Conservation (phyloP, 1,284 basidiomycete genomes). For the Golubevia pallescens region DNA sequence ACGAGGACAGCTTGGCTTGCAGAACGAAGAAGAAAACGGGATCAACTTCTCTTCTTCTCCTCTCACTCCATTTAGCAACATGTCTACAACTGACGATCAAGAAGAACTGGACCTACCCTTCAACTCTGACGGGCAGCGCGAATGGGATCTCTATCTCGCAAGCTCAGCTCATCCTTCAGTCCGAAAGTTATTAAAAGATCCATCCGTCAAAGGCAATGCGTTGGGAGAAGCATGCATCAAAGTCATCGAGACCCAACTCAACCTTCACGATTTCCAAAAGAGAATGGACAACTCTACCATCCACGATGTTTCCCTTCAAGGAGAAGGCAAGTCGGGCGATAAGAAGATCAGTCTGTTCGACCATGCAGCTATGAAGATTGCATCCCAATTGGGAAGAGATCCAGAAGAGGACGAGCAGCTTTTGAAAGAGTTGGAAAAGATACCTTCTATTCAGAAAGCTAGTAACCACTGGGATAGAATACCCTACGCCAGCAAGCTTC, state of each 20-base stretch:
- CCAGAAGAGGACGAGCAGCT: neutral
- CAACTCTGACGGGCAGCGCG: neutral
- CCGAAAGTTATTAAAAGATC: conserved; percentile 1
- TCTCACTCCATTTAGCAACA: no score
- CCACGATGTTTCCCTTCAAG: neutral
- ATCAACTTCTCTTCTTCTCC: no score
- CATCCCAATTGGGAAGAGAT: conserved; percentile 3
- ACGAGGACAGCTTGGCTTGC: no score
- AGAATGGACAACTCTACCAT: neutral
- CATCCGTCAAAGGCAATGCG: neutral
- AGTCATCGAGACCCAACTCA: conserved; percentile 5
- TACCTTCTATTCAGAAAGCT: conserved; percentile 1
- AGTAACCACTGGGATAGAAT: neutral
- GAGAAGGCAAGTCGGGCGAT: neutral
- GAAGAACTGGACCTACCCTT: no score
- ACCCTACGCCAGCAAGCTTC: neutral
- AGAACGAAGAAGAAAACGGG: no score
- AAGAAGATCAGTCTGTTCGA: conserved; percentile 1
- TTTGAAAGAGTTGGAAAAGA: neutral
- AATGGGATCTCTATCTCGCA: conserved; percentile 1
- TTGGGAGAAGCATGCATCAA: conserved; percentile 4
- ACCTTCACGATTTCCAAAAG: conserved; percentile 2
- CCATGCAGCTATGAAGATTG: conserved; percentile 6
- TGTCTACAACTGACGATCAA: no score
- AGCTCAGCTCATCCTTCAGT: conserved; percentile 5